Conservation (phyloP, 1,284 basidiomycete species). For the Veloporphyrellus conicus region DNA sequence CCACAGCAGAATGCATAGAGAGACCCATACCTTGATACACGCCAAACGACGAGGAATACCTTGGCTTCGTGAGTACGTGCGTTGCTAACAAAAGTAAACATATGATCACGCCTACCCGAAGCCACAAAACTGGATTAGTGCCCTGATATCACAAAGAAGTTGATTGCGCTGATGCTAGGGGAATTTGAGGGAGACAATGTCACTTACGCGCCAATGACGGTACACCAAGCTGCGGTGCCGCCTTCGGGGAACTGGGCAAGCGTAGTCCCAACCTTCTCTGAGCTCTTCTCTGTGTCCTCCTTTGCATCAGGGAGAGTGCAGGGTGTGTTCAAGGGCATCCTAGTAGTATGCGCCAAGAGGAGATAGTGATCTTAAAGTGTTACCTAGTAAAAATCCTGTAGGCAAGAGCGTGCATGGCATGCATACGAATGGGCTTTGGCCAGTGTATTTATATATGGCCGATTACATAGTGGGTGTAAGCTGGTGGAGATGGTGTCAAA, state of each 20-base stretch:
- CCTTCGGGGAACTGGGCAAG: slow-evolving; percentile 27
- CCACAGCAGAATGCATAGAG: neutral
- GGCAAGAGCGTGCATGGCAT: neutral
- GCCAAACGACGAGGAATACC: slow-evolving; percentile 27
- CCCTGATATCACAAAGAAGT: slow-evolving; percentile 11
- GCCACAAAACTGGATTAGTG: slow-evolving; percentile 22
- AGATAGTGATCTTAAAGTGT: neutral
- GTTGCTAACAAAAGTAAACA: neutral
- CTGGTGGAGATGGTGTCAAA: neutral
- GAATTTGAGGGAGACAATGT: too few relatives aligned
- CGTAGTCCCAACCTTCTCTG: neutral
- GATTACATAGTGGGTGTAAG: neutral
- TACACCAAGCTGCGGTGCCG: slow-evolving; percentile 24
- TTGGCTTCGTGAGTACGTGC: neutral
- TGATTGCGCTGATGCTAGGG: neutral
- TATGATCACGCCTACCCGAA: slow-evolving; percentile 19
- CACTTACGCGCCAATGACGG: slow-evolving; percentile 18
- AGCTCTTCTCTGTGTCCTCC: neutral
- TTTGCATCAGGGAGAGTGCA: neutral
- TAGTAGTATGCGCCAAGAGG: neutral
- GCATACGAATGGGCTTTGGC: neutral
- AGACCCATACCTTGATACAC: slow-evolving; percentile 30
- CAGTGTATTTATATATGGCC: neutral
- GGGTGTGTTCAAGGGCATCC: slow-evolving; percentile 9
- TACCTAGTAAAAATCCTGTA: neutral